Conservation (phyloP, 345 rosid species). For the Sisymbrium altissimum region DNA sequence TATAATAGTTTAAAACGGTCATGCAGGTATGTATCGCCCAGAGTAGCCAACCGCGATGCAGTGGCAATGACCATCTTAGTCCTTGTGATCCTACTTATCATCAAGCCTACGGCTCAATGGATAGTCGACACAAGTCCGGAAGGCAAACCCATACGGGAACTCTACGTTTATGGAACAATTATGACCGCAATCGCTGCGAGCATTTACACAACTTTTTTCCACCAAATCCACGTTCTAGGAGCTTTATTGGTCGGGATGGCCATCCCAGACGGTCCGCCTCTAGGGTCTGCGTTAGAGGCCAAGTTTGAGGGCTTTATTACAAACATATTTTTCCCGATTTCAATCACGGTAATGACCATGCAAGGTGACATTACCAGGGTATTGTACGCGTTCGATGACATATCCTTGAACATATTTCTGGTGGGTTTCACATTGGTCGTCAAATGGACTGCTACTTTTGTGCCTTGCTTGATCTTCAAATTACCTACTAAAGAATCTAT, state of each 20-base stretch:
- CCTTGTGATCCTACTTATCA: constrained; percentile 11
- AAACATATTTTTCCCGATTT: constrained; percentile 24
- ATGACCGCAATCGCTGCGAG: constrained; percentile 19
- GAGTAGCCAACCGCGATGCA: constrained; percentile 20
- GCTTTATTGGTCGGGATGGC: constrained; percentile 32
- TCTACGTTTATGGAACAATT: constrained; percentile 10
- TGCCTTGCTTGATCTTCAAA: constrained; percentile 29
- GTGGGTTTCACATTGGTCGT: constrained; percentile 10
- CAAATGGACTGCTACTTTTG: constrained; percentile 24
- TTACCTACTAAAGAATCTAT: constrained; percentile 28
- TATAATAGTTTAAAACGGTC: constrained; percentile 1
- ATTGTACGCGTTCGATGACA: constrained; percentile 27
- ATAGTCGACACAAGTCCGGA: constrained; percentile 12
- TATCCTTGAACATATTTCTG: constrained; percentile 18
- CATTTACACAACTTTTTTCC: neutral
- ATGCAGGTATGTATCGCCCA: constrained; percentile 10
- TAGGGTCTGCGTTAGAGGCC: constrained; percentile 34
- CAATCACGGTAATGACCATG: constrained; percentile 25
- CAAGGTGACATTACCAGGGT: constrained; percentile 13
- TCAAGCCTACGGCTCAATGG: constrained; percentile 26
- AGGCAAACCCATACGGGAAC: constrained; percentile 12
- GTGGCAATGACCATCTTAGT: neutral
- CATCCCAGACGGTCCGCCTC: constrained; percentile 37
- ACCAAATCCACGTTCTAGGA: constrained; percentile 23
- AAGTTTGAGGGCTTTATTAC: constrained; percentile 27